Base-by-base conservation (phyloP, 305 asterid genomes). In the Ilex paraguariensis region DNA sequence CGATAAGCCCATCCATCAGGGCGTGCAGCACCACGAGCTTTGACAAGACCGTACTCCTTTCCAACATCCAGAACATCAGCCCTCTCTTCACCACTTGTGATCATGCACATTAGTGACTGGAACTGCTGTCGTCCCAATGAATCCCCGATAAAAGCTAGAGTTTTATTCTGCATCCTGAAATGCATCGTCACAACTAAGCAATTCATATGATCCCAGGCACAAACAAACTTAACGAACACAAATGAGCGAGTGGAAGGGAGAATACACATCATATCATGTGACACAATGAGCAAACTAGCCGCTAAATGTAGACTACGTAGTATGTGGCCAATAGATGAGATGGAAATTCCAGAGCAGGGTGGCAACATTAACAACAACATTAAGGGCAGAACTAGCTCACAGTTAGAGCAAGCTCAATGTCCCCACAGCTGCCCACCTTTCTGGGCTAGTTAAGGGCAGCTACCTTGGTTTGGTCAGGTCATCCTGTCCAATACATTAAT, bases 1-100 rank as follows among this genome's bases (percentile, higher is more conserved):
- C 87, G 79, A 65, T 85, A 92, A 66, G 91, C 98, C 98, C 97
- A 92, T 59, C 98, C 98, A 70, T 92, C 95, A 13, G 98, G 97
- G 44, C 97, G 78, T 5, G 62, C 68, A 21, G 98, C 87, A 57
- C 87, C 90, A 62, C 67, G 91, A 69, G 93, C 84, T 77, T 82
- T 84, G 33, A 92, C 84, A 31, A 89, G 96, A 57, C 98, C 96
- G n/a, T 81, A 92, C 66, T 89, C 88, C 5, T 55, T 66, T 15
- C 97, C 97, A 44, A 92, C 96, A 30, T 89, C 79, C 3, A 69
- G 87, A 56, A 89, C 94, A 54, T 84, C 87, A 3, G 83, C 76
- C 57, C 82, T 81, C 65, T 92, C 90, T 71, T 89, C 79, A 5
- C 97, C 97, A 60, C 85, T 87, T 10, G 94, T 84, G 63, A 81